Evolutionary conservation across 306 rosid genomes (phyloP), one percentile per base, ranked within the genome.

Genomic region (Bauhinia variegata): DNA sequence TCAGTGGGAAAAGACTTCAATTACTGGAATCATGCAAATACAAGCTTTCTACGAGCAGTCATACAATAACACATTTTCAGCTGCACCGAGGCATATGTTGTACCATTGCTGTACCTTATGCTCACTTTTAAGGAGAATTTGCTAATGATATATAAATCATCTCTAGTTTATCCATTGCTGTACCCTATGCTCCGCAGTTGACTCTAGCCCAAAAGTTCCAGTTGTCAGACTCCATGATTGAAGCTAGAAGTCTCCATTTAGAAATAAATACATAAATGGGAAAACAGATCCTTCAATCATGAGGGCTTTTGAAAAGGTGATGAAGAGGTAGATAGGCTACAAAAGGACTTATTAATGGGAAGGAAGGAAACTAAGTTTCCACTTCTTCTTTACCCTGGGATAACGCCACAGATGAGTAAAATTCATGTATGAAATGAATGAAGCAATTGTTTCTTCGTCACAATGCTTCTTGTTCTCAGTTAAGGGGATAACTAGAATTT

Each of bases 81-180:
- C 11, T 28, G 17, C 18, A 19, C 18, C 14, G n/a, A 23, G 43
- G 13, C 51, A 75, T 16, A 33, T 46, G 50, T n/a, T n/a, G n/a
- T n/a, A n/a, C 55, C 23, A 48, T 54, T 14, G 18, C 43, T 30
- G 16, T 7, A n/a, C 37, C 11, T 43, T 66, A 28, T 47, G 23
- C 71, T 54, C 38, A 47, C 39, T 28, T 51, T 14, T 39, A 23
- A 23, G 28, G 28, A 23, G 28, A 23, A 10, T 42, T 33, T 71
- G 18, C 46, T 17, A 44, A 34, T 34, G 34, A 5, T n/a, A 43
- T 10, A 54, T 46, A 48, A 54, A 64, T 60, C 71, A 63, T 44
- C 47, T 23, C 18, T 34, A 31, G 12, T 37, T 16, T 9, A 33
- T 34, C 28, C 15, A 17, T 59, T 31, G 14, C 5, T 14, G n/a